Percentiles rank a stretch among this genome's conserved stretches.
phyloP scores from a whole-genome alignment of 1,284 basidiomycete genomes.

The Cryptococcus hybrid region DNA sequence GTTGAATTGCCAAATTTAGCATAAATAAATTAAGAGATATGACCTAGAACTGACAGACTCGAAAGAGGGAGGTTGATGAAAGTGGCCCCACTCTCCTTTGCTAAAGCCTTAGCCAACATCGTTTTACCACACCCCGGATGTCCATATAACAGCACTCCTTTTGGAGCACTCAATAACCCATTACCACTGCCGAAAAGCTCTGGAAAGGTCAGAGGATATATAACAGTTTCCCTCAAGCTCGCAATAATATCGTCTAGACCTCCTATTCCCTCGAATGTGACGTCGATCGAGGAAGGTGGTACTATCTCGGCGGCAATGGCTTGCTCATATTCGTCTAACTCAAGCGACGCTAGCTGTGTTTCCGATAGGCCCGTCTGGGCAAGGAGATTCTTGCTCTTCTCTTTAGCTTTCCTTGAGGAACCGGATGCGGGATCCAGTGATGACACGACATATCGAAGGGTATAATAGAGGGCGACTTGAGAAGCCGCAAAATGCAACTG shows the following conservation, averaged over 20 bases:
- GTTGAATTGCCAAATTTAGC: constrained; percentile 1
- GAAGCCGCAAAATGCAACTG: constrained; percentile 55
- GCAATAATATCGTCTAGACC: constrained; percentile 91
- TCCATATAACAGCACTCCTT: constrained; percentile 76
- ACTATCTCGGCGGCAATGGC: constrained; percentile 57
- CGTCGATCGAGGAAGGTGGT: constrained; percentile 53
- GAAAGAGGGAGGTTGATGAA: constrained; percentile 84
- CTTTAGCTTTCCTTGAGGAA: constrained; percentile 38
- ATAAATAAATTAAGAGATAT: constrained; percentile 61
- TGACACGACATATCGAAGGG: constrained; percentile 48
- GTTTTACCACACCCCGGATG: constrained; percentile 94
- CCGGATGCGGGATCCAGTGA: constrained; percentile 19
- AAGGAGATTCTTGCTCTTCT: constrained; percentile 44
- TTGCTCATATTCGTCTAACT: constrained; percentile 56
- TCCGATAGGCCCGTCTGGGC: constrained; percentile 40
- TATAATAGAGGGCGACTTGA: constrained; percentile 52
- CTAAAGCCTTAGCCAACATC: constrained; percentile 92
- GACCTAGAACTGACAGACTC: constrained; percentile 56
- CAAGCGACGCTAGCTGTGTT: constrained; percentile 52
- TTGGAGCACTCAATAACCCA: constrained; percentile 57
- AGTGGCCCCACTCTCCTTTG: constrained; percentile 93
- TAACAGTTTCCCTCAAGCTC: constrained; percentile 90
- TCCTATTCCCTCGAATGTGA: constrained; percentile 63
- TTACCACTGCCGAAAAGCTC: constrained; percentile 73
- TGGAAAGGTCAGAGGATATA: constrained; percentile 92